Base-by-base conservation (phyloP, 2,329 filamentous ascomycete species). In the Cytospora piceicola region DNA sequence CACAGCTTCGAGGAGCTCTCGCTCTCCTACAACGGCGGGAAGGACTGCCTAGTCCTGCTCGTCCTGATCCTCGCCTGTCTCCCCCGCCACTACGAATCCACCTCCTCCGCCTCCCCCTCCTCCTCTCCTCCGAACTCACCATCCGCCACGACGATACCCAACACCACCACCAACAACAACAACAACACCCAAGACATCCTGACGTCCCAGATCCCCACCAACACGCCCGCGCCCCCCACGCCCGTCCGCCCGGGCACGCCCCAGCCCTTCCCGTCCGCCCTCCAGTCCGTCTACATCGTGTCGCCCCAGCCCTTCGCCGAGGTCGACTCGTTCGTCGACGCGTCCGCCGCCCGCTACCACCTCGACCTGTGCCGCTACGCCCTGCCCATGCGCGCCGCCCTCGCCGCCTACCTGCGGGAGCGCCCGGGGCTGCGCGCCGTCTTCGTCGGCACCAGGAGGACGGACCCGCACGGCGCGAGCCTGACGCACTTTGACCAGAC, bases 11-110 rank as follows among this genome's bases (percentile, higher is more conserved):
- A 90, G 66, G 85, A 96, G 75, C 84, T 98, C 67, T 93, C 94
- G 6, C 83, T 98, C 69, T 96, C 94, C 64, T 99, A 97, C 80
- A 99, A 99, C 73, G 95, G 95, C 74, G 95, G 95, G 68, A 99
- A 99, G 78, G 95, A 98, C 83, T 98, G 94, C 73, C 90, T 98
- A 22, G 94, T 98, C 61, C 88, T 98, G 22, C 84, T 98, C 8
- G 85, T 97, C 73, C 83, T 98, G 70, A 92, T 97, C 74, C 88
- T 98, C 70, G 89, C 90, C 68, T 83, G 81, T 70, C 80, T 85
- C 62, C 79, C 84, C 24, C 74, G 76, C 22, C 74, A 74, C 67
- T 75, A 75, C 63, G 72, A 78, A 22, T 39, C 39, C 39, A 1
- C 53, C 61, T 70, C 71, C 11, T 68, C 70, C 32, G 58, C 73